Base-by-base conservation (phyloP, 768 basidiomycete species). In the Leccinum rimulosum region DNA sequence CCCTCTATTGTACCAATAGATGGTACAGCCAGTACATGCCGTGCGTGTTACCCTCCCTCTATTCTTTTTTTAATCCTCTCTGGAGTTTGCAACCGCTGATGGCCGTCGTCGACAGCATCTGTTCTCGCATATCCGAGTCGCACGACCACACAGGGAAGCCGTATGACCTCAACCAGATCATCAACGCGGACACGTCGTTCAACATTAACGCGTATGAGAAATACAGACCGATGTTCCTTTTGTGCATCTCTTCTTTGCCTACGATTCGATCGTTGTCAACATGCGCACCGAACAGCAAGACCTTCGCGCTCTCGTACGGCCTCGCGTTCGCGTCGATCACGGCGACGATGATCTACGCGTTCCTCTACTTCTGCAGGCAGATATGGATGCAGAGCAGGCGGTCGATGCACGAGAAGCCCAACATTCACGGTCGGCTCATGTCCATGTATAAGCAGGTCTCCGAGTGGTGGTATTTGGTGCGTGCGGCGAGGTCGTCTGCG, bases 301-400 rank as follows among this genome's bases (percentile, higher is more conserved):
- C 89, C 1, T 93, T 93, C 66, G 86, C 91, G 11, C 74, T 93
- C 36, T 79, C 85, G 9, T 95, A 93, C 66, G 91, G 87, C 25
- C 77, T 93, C 10, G 88, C 87, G 22, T 93, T 94, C 63, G 91
- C 91, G 3, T 81, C 85, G 31, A 87, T 93, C 70, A 89, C 91
- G 0, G 82, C 91, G 1, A 88, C 88, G 2, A 68, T 91, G 60
- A 83, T 79, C 28, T 92, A 94, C 66, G 83, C 89, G 73, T 77
- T 79, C 70, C 76, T 93, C 33, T 91, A 82, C 73, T 89, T 85
- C 81, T 83, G 89, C 64, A 88, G 89, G 68, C 88, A 90, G 67
- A 89, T 93, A 55, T 87, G 83, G 84, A 74, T 22, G 22, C 22
- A 22, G 22, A 22, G 22, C 71, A 0, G 22, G 22, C 22, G 22